Base-by-base conservation (phyloP, 371 early-diverging fungal species). In the Modicella reniformis region DNA sequence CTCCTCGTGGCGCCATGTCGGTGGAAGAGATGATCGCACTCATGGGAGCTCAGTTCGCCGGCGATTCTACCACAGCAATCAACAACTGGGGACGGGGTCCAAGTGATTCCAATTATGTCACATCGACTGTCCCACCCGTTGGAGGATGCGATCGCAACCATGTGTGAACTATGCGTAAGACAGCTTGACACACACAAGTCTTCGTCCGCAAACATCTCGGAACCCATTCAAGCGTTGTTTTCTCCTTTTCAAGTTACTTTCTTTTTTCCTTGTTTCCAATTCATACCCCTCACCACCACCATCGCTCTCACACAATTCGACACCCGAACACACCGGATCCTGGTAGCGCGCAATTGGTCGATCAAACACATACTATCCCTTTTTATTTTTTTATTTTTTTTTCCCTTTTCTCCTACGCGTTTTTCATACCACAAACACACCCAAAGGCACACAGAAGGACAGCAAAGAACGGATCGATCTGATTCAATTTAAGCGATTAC, bases 141-240 rank as follows among this genome's bases (percentile, higher is more conserved):
- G 76, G 76, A 56, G 76, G 76, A 28, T 72, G 67, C 40, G 67
- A 68, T 50, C 76, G 76, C 55, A 71, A 76, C 62, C 76, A 76
- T 23, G 71, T 62, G 51, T 70, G 54, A 71, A 76, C 62, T 72
- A 76, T 23, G 71, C 61, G 51, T 70, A 59, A 63, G 50, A 13
- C 40, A 50, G 17, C 15, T 9, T 29, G 32, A 53, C 9, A 53
- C 58, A 25, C 10, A 3, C 33, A 7, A 7, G 23, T 25, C 21
- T 44, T 34, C 15, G 12, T 12, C 52, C 1, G 21, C 26, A 44
- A 25, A 37, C 62, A 33, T n/a, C 0, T 15, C 25, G 29, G 41
- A 19, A 37, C 40, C 8, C 21, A 17, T 10, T 53, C 53, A 19
- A 26, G 19, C 41, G 1, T 55, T 15, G 23, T 32, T 33, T 62